These are phyloP conservation scores for Calonectria ilicicola DNA, from an alignment of 2,329 filamentous ascomycete species.

Conservation along the genomic window DNA sequence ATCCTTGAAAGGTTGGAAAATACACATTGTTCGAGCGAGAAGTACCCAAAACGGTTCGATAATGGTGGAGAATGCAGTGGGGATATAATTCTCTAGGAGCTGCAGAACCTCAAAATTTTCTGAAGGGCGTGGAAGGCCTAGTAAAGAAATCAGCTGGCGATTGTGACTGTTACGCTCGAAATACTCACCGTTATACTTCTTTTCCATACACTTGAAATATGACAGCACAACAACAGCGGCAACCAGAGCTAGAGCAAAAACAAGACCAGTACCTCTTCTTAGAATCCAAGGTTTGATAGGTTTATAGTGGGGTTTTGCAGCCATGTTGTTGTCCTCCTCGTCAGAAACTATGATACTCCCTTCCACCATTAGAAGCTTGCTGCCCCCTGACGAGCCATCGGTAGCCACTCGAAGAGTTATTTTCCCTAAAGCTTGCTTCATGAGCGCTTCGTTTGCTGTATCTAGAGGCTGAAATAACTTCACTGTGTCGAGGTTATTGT, in stretches of 20 bases:
- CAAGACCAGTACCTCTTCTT: neutral
- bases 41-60: no score
- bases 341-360: neutral
- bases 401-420: neutral
- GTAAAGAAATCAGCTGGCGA: neutral
- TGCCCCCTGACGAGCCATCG: neutral
- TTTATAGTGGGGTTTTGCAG: neutral
- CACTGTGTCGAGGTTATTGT: neutral
- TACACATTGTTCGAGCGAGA: no score
- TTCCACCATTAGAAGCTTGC: neutral
- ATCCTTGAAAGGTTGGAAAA: no score
- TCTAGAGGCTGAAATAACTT: neutral
- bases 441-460: neutral
- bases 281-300: slow-evolving; percentile 17
- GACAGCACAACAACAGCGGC: neutral
- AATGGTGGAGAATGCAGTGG: no score
- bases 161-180: no score
- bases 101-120: neutral
- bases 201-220: slow-evolving; percentile 8
- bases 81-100: slow-evolving; percentile 3
- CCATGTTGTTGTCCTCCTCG: neutral
- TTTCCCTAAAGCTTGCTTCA: neutral
- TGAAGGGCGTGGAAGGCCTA: slow-evolving; percentile 4
- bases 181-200: neutral
- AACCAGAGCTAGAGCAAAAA: neutral